Percentiles rank a stretch among this genome's conserved stretches.
Evolutionary conservation across 306 rosid species (phyloP).

Genomic region (Quercus robur): DNA sequence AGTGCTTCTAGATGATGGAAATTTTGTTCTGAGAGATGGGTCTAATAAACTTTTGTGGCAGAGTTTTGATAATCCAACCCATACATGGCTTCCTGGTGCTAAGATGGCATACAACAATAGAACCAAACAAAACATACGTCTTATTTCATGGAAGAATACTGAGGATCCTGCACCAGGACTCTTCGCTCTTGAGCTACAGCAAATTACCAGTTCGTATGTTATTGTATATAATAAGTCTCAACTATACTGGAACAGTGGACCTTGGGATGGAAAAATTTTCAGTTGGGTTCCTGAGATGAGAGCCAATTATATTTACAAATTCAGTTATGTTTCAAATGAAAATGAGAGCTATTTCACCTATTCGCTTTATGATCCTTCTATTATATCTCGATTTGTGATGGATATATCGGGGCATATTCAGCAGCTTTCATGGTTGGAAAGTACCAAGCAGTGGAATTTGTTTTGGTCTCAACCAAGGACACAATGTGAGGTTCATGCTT

Average conservation of each 20-base stretch:
- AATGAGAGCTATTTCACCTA: slow-evolving; percentile 55
- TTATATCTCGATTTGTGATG: slow-evolving; percentile 20
- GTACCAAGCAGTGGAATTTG: slow-evolving; percentile 33
- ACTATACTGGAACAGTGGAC: slow-evolving; percentile 37
- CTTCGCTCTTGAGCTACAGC: slow-evolving; percentile 37
- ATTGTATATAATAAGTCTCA: slow-evolving; percentile 36
- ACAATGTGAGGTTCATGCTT: slow-evolving; percentile 44
- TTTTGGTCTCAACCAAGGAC: slow-evolving; percentile 47
- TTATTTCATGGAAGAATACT: slow-evolving; percentile 57
- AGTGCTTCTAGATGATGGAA: slow-evolving; percentile 46
- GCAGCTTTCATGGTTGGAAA: slow-evolving; percentile 29
- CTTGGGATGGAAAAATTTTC: slow-evolving; percentile 50
- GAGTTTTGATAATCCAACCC: slow-evolving; percentile 58
- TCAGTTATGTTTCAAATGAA: slow-evolving; percentile 30
- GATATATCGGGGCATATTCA: slow-evolving; percentile 38
- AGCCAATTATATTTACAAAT: slow-evolving; percentile 36
- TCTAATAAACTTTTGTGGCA: slow-evolving; percentile 36
- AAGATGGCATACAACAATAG: slow-evolving; percentile 32
- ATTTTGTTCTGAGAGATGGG: slow-evolving; percentile 39
- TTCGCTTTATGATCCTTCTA: slow-evolving; percentile 12
- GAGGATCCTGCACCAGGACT: slow-evolving; percentile 49
- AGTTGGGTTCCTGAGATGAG: slow-evolving; percentile 53
- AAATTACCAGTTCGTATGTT: slow-evolving; percentile 1
- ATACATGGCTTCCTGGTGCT: slow-evolving; percentile 57
- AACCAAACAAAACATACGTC: slow-evolving; percentile 39